Evolutionary conservation across 2,329 filamentous ascomycete genomes (phyloP).

Genomic region (Dactylella cylindrospora): DNA sequence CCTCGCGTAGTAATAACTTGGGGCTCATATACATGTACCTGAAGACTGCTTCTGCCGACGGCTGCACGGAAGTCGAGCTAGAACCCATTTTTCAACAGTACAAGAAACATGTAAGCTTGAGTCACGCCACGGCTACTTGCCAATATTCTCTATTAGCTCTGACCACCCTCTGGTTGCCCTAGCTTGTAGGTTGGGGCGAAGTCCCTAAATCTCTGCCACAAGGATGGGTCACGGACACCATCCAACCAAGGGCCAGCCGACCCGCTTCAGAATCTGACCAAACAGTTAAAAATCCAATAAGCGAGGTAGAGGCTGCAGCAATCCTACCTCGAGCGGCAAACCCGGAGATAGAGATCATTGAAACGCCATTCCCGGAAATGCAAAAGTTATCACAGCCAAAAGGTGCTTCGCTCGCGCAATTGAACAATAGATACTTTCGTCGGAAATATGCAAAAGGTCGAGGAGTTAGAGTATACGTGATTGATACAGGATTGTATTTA

Average conservation of each 20-base stretch:
- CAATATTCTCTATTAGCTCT: no score
- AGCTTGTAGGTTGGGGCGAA: constrained; percentile 31
- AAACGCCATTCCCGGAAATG: constrained; percentile 16
- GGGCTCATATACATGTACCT: no score
- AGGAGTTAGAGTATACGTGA: constrained; percentile 2
- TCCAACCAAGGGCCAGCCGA: background rate
- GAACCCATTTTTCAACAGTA: no score
- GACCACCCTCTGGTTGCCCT: no score
- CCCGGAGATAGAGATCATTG: background rate
- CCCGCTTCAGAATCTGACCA: background rate
- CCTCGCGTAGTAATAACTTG: no score
- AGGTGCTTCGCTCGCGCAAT: background rate
- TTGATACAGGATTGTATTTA: constrained; percentile 5
- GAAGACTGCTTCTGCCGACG: no score
- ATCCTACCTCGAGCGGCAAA: background rate
- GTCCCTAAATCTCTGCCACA: constrained; percentile 12
- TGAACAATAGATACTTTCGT: constrained; percentile 1
- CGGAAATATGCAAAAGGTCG: background rate
- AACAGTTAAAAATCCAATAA: background rate
- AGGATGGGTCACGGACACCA: constrained; percentile 4
- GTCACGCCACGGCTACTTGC: no score
- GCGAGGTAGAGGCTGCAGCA: background rate
- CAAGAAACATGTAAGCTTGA: no score
- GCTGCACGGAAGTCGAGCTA: no score
- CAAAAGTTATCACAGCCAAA: constrained; percentile 10